phyloP scores from a whole-genome alignment of 306 rosid genomes.

The Acmispon strigosus region DNA sequence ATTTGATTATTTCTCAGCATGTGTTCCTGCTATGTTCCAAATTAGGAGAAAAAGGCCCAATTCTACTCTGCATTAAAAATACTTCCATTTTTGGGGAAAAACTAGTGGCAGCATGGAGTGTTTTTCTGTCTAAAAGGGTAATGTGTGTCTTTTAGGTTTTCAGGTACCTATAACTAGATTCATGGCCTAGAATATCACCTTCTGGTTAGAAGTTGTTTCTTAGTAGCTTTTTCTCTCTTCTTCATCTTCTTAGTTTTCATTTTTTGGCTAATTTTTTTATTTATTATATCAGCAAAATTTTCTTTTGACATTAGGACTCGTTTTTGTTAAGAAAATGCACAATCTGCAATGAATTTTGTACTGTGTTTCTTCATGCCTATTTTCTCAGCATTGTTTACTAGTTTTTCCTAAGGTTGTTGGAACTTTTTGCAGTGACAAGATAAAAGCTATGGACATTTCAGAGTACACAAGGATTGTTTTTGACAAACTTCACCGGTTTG shows the following conservation, averaged over 20 bases:
- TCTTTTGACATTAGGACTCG: not conserved
- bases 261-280: not conserved
- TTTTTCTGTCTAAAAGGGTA: not conserved
- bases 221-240: no score
- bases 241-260: no score
- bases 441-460: constrained; percentile 53
- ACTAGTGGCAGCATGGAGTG: not conserved
- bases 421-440: constrained; percentile 30
- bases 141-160: not conserved
- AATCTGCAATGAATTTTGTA: not conserved
- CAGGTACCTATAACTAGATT: not conserved
- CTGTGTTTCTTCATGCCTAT: not conserved
- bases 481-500: constrained; percentile 43
- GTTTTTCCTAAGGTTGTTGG: no score
- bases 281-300: not conserved
- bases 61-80: not conserved
- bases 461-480: constrained; percentile 42
- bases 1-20: not conserved
- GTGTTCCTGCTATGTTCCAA: constrained; percentile 1
- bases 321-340: not conserved
- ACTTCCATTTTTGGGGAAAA: not conserved
- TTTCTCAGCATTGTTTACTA: not conserved
- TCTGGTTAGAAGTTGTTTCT: not conserved
- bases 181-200: constrained; percentile 5
- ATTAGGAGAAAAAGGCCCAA: not conserved